Base-by-base conservation (phyloP, 2,329 filamentous ascomycete species). In the Colletotrichum gloeosporioides region DNA sequence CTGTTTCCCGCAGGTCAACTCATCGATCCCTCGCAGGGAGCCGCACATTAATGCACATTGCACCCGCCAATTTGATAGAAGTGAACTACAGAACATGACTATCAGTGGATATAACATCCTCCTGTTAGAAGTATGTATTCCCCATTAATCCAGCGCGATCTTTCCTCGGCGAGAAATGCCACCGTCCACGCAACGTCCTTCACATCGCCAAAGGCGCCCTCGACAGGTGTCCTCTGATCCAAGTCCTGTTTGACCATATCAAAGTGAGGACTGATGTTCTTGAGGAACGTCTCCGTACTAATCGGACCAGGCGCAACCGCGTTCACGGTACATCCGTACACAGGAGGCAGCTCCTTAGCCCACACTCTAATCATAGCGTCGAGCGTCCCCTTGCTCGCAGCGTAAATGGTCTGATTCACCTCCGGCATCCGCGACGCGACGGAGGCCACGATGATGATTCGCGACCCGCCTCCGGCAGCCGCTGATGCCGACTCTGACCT, bases 401-500 rank as follows among this genome's bases (percentile, higher is more conserved):
- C 36, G 36, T 39, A 39, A 0, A 39, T 18, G 36, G 15, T 18
- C 15, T 39, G 36, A 5, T 39, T 39, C 36, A 39, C 36, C 36
- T 39, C 36, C 36, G 36, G 36, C 36, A 39, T 39, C 36, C 36
- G 36, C 2, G 36, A 39, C 4, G 36, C 36, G 4, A 39, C 36
- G 1, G 36, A 39, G 1, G 36, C 36, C 7, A 39, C 36, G 0
- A 39, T 39, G 0, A 39, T 39, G 0, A 39, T 39, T 0, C 36
- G 36, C 0, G 36, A 39, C 18, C 36, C 36, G 36, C 36, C 36
- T 18, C 36, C 36, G 8, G 7, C 18, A 1, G 36, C 36, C 15
- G 36, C 15, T 18, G 36, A 0, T 39, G 36, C 2, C 0, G 36
- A 18, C 0, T 0, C 0, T 2, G 36, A 16, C 15, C 4, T 9